phyloP scores from a whole-genome alignment of 495 filamentous ascomycete species.

The Xylaria nigripes region DNA sequence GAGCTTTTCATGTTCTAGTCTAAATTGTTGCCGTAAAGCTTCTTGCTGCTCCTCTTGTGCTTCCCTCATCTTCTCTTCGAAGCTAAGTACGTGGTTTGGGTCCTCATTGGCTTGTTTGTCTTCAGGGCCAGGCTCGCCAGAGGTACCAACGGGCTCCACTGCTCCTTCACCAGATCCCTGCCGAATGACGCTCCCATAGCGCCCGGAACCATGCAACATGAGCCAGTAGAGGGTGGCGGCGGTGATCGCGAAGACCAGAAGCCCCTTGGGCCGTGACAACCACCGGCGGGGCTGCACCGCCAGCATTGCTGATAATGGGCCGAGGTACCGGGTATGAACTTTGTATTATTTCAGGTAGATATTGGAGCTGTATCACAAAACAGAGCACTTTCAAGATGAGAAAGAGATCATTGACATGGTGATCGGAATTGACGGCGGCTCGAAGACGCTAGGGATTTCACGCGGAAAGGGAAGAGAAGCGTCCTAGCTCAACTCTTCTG shows the following conservation, averaged over 20 bases:
- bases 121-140: neutral
- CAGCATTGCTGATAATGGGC: conserved; percentile 18
- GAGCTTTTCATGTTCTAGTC: conserved; percentile 31
- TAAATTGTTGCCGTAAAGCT: conserved; percentile 29
- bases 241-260: conserved; percentile 21
- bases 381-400: neutral
- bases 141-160: neutral
- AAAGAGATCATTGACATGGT: neutral
- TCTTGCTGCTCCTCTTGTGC: conserved; percentile 22
- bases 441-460: neutral
- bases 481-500: neutral
- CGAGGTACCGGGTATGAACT: neutral
- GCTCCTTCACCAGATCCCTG: neutral
- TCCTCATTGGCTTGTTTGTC: neutral
- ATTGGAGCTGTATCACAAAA: neutral
- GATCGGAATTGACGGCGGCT: neutral
- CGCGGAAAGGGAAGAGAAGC: neutral
- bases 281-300: conserved; percentile 41
- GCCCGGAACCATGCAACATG: conserved; percentile 15
- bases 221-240: conserved; percentile 28
- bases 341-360: neutral
- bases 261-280: conserved; percentile 38
- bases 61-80: conserved; percentile 21
- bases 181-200: neutral
- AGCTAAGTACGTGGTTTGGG: conserved; percentile 3